Evolutionary conservation across 1,284 basidiomycete species (phyloP), one percentile per base, ranked within the genome.

Genomic region (Fomitopsis betulina): DNA sequence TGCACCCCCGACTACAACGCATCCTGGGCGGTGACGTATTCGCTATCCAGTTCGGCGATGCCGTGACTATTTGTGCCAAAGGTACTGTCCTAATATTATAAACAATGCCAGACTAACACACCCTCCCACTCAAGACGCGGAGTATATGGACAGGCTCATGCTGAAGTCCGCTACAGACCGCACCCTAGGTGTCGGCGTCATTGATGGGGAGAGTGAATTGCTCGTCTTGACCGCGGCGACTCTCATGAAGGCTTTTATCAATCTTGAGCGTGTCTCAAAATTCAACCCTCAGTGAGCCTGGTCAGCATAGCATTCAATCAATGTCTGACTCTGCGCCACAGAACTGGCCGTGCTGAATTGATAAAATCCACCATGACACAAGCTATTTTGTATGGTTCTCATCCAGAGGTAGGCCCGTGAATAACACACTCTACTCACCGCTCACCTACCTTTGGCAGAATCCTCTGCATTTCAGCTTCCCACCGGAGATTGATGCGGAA

Each of bases 291-390:
- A 83, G 87, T 89, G 66, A 65, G 72, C 42, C 25, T 30, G 15
- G 21, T 53, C 6, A 15, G 8, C 37, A 27, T 6, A 23, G 30
- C 23, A 37, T 38, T 55, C 25, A 5, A 25, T 32, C 45, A n/a
- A 7, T 15, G 21, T 9, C 13, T 55, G 30, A 53, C 56, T 33
- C 40, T 17, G 4, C 37, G 52, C 7, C 51, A 21, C 59, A 87
- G 84, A 53, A 83, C 78, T 59, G 89, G 84, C 30, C 79, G 80
- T 51, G 84, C 86, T 3, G 81, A 82, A 54, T 75, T 93, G 37
- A 83, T 96, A 65, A 90, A 91, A 72, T 87, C 88, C 12, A 91
- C 87, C 38, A 85, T 96, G 81, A 93, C 89, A 56, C 92, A 95
- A 70, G 93, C 91, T 9, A 91, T 96, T 63, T 75, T 94, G 55